Conservation (phyloP, 176 grass and related monocot genomes). For the Chrysopogon serrulatus region DNA sequence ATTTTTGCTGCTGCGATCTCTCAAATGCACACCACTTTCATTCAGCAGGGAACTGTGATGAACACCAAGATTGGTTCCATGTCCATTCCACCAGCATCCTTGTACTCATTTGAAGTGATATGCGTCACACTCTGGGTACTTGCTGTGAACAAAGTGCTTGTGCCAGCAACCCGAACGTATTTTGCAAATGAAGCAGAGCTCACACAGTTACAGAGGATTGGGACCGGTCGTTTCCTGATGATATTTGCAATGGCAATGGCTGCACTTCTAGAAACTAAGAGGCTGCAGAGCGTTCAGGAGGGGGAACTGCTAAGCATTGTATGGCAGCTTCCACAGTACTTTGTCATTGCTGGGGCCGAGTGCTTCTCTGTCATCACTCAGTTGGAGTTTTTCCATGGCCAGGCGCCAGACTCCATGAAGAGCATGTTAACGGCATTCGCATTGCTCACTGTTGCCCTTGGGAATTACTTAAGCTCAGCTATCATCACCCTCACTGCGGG, state of each 20-base stretch:
- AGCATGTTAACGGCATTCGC: slow-evolving; percentile 59
- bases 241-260: slow-evolving; percentile 67
- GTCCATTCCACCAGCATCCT: slow-evolving; percentile 64
- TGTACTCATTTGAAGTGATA: slow-evolving; percentile 67
- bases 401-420: slow-evolving; percentile 74
- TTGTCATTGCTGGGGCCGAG: slow-evolving; percentile 57
- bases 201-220: slow-evolving; percentile 67
- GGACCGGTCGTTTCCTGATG: slow-evolving; percentile 63
- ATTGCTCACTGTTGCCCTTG: slow-evolving; percentile 54
- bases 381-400: slow-evolving; percentile 66
- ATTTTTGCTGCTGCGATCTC: slow-evolving; percentile 50
- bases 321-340: slow-evolving; percentile 84
- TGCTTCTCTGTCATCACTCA: slow-evolving; percentile 61
- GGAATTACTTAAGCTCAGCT: slow-evolving; percentile 75
- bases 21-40: slow-evolving; percentile 85
- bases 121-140: slow-evolving; percentile 57
- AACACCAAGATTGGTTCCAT: slow-evolving; percentile 53
- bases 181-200: slow-evolving; percentile 46
- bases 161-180: slow-evolving; percentile 38
- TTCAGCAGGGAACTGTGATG: slow-evolving; percentile 82
- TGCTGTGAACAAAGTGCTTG: slow-evolving; percentile 44
- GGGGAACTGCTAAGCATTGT: slow-evolving; percentile 39
- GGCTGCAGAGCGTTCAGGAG: slow-evolving; percentile 34
- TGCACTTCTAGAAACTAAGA: slow-evolving; percentile 51
- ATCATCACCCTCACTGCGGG: slow-evolving; percentile 47